Evolutionary conservation across 192 early-diverging fungal species (phyloP).

Genomic region (Coemansia sp.): DNA sequence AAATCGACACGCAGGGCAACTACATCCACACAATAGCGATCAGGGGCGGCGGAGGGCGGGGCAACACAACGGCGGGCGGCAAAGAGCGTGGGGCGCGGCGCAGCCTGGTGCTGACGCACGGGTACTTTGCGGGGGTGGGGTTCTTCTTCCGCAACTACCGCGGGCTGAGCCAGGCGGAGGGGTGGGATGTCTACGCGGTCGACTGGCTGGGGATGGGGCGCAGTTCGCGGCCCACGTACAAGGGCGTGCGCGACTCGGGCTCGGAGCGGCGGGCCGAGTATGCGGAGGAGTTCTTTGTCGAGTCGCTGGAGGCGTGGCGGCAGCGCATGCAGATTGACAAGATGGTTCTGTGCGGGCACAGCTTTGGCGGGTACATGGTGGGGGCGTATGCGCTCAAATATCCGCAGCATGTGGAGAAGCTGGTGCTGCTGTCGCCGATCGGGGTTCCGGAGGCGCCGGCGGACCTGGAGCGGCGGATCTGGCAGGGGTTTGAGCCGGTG

Average conservation of each 20-base stretch:
- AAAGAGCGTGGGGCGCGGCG: background rate
- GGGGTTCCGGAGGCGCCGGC: conserved; percentile 61
- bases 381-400: conserved; percentile 83
- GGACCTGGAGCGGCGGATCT: conserved; percentile 49
- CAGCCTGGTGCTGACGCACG: conserved; percentile 53
- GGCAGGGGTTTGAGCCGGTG: conserved; percentile 27
- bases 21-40: conserved; percentile 53
- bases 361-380: conserved; percentile 85
- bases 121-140: conserved; percentile 54
- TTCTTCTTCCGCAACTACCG: conserved; percentile 54
- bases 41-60: background rate
- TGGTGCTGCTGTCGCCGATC: conserved; percentile 85
- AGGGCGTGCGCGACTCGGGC: conserved; percentile 39
- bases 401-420: conserved; percentile 79
- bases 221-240: conserved; percentile 73
- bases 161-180: conserved; percentile 37
- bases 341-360: conserved; percentile 84
- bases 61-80: background rate
- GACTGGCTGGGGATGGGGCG: conserved; percentile 97
- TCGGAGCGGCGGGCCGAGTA: conserved; percentile 53
- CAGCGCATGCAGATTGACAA: conserved; percentile 71
- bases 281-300: conserved; percentile 85
- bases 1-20: conserved; percentile 36
- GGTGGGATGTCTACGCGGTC: conserved; percentile 47
- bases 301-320: conserved; percentile 89